These are phyloP conservation scores for Patellifolia procumbens DNA, from an alignment of 179 eudicot genomes.

Conservation along the genomic window DNA sequence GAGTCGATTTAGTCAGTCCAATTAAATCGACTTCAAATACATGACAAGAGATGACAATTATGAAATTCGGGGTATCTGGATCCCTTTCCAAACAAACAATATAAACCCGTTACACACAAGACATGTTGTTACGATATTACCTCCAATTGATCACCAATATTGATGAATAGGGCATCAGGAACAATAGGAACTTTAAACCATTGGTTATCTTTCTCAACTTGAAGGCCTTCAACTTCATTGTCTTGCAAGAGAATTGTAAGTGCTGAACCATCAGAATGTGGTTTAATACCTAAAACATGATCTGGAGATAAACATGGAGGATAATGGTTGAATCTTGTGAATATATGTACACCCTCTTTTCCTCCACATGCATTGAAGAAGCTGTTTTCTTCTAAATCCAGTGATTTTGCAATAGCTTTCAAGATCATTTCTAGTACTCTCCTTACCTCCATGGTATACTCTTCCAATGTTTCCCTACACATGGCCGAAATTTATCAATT, in stretches of 20 bases:
- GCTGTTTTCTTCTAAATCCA: slow-evolving; percentile 42
- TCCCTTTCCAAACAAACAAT: no score
- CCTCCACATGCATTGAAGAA: slow-evolving; percentile 45
- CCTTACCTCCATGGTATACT: slow-evolving; percentile 31
- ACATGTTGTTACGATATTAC: slow-evolving; percentile 22
- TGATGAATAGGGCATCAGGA: slow-evolving; percentile 44
- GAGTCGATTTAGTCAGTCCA: no score
- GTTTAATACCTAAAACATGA: slow-evolving; percentile 51
- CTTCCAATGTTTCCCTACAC: slow-evolving; percentile 34
- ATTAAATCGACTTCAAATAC: no score
- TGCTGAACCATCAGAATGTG: slow-evolving; percentile 53
- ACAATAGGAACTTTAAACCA: slow-evolving; percentile 52
- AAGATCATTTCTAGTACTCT: slow-evolving; percentile 29
- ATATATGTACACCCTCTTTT: slow-evolving; percentile 23
- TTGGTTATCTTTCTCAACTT: slow-evolving; percentile 41
- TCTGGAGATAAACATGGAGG: slow-evolving; percentile 49
- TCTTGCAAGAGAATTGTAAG: slow-evolving; percentile 54
- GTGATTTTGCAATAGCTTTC: slow-evolving; percentile 41
- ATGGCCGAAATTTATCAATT: background rate
- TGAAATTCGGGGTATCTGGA: no score
- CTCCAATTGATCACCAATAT: slow-evolving; percentile 64
- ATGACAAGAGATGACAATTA: no score
- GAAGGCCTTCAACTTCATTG: slow-evolving; percentile 50
- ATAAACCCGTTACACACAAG: no score
- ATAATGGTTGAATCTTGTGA: slow-evolving; percentile 53